Evolutionary conservation across 2,329 filamentous ascomycete species (phyloP), one percentile per base, ranked within the genome.

Genomic region (Pseudogymnoascus sp.): DNA sequence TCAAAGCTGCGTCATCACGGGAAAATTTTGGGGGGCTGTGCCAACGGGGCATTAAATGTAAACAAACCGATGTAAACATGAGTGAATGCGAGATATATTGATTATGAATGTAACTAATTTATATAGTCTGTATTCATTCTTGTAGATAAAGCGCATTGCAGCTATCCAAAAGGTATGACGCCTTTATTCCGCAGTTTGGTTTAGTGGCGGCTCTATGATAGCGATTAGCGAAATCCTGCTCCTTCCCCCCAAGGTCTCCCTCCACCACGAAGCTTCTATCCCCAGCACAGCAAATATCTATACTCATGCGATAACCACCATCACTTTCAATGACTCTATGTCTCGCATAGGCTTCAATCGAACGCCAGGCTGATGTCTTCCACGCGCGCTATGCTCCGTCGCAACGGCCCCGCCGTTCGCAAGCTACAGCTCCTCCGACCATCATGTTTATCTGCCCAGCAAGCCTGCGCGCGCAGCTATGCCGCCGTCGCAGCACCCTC

Each of bases 181-280:
- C 26, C 51, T 57, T 18, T 34, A 57, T 54, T 54, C 26, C 47
- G 26, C 47, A 18, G 51, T 57, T 54, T 29, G 51, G 29, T 34
- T 34, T 57, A 57, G 51, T 57, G 51, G 51, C 51, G 51, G 51
- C 51, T 57, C 51, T 18, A 57, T 21, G 51, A 57, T 34, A 57
- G n/a, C 51, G 51, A 34, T 57, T 57, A 57, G 51, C 51, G 51
- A 57, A 57, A 57, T 57, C 51, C 51, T 57, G 51, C 51, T 57
- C 51, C n/a, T 31, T 11, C 14, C 26, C 45, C 51, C n/a, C 51
- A 57, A 57, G 51, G 51, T 57, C 51, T 57, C 26, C 29, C 51
- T 57, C 51, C 51, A 57, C n/a, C n/a, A 57, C 51, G 26, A 57
- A 16, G 18, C n/a, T 3, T 57, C n/a, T 14, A 10, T 14, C 11